Conservation (phyloP, 345 rosid species). For the Citrus glauca region DNA sequence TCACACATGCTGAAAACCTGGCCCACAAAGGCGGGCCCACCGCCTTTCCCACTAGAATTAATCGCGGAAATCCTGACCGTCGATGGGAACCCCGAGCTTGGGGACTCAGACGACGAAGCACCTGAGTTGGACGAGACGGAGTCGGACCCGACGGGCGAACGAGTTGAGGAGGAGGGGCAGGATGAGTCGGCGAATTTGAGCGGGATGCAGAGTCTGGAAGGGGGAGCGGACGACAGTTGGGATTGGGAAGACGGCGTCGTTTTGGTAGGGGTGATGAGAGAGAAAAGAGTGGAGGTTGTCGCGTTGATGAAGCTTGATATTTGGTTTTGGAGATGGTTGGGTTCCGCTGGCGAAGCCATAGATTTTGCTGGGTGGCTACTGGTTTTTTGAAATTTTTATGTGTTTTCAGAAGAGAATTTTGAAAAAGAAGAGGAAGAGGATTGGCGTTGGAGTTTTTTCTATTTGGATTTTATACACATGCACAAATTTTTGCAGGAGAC, state of each 20-base stretch:
- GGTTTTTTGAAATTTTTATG: not conserved
- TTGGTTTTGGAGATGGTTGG: conserved; percentile 30
- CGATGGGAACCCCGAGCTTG: conserved; percentile 64
- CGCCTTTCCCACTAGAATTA: conserved; percentile 55
- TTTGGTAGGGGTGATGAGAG: conserved; percentile 37
- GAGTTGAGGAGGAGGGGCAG: conserved; percentile 8
- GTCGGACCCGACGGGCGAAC: conserved; percentile 34
- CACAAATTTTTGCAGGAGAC: too few species aligned
- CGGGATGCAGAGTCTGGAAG: conserved; percentile 52
- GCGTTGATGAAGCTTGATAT: conserved; percentile 41
- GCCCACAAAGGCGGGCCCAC: conserved; percentile 95
- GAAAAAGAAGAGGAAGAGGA: not conserved
- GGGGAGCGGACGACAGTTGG: conserved; percentile 31
- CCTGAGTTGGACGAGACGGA: conserved; percentile 50
- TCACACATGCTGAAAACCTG: conserved; percentile 99
- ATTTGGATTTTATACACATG: too few species aligned
- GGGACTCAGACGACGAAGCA: conserved; percentile 42
- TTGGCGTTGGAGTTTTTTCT: too few species aligned
- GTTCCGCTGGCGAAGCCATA: conserved; percentile 46
- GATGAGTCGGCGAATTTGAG: conserved; percentile 41
- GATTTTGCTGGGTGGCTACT: not conserved
- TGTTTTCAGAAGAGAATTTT: too few species aligned
- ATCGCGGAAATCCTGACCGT: conserved; percentile 73
- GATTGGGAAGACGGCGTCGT: conserved; percentile 28
- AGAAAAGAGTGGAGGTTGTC: conserved; percentile 34